Evolutionary conservation across 768 basidiomycete species (phyloP), one percentile per base, ranked within the genome.

Genomic region (Leccinum incarnatum): DNA sequence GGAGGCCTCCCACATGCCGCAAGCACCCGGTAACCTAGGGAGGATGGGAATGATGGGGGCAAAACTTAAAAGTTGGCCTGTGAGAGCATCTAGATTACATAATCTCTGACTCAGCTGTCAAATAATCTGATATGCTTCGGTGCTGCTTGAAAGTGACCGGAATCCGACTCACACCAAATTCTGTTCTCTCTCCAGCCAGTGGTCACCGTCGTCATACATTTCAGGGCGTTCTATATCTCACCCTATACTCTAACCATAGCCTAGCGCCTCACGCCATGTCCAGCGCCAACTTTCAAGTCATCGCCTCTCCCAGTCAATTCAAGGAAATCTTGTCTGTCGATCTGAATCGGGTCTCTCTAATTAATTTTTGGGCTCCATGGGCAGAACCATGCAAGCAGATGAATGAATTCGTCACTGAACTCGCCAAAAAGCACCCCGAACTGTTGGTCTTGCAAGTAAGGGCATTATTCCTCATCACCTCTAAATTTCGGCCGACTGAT

Each of bases 351-450:
- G 82, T 96, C 23, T 95, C 95, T 4, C 78, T 96, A 37, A 85
- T 97, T 69, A 93, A 91, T 76, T 99, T 98, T 73, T 95, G 94
- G 90, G 92, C 95, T 46, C 78, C 84, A 74, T 90, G 93, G 93
- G 97, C 94, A 0, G 89, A 84, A 61, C 94, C 95, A 42, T 98
- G 95, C 79, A 81, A 81, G 65, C 82, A 88, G 66, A 96, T 97
- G 89, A 95, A 94, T 76, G 78, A 85, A 47, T 84, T 95, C 32
- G 83, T 90, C 17, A 59, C 67, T 9, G 89, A 91, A 66, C 79
- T 96, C 48, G 83, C 94, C 2, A 83, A 81, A 61, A 89, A 90
- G 69, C 82, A 93, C 67, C 77, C 84, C 0, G 64, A 76, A 3
- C 72, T 90, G 2, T 78, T 98, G 23, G 89, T 93, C 59, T 77